Conservation (phyloP, 352 stramenopile genomes). For the Phytophthora citricola region DNA sequence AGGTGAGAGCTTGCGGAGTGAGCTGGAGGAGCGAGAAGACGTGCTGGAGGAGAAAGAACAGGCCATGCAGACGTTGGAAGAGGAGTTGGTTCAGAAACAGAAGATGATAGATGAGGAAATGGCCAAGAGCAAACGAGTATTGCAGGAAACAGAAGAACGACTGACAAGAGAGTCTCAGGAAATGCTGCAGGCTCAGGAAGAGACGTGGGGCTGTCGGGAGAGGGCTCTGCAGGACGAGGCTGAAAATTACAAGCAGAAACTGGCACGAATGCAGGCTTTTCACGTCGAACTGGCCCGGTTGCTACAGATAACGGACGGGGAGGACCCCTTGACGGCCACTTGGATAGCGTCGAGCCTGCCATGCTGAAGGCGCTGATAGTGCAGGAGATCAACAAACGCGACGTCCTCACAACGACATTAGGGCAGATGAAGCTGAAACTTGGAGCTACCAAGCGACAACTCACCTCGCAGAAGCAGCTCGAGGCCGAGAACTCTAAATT, state of each 20-base stretch:
- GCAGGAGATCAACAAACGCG: constrained; percentile 41
- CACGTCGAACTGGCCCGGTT: constrained; percentile 50
- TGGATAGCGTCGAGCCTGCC: constrained; percentile 22
- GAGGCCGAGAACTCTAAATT: constrained; percentile 59
- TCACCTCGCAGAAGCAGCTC: constrained; percentile 45
- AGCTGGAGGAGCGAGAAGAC: constrained; percentile 32
- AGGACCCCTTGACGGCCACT: constrained; percentile 5
- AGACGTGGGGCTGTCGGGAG: constrained; percentile 38
- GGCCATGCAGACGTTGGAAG: constrained; percentile 27
- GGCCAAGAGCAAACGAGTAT: constrained; percentile 30
- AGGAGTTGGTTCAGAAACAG: constrained; percentile 36
- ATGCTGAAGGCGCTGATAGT: constrained; percentile 50
- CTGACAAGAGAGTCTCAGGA: constrained; percentile 33
- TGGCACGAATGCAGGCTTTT: constrained; percentile 34
- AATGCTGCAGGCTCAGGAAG: constrained; percentile 42
- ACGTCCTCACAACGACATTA: constrained; percentile 29
- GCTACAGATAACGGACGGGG: constrained; percentile 25
- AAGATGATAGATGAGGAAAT: constrained; percentile 38
- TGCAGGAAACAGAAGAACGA: constrained; percentile 28
- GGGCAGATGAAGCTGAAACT: constrained; percentile 40
- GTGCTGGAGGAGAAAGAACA: constrained; percentile 23
- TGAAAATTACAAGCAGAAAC: constrained; percentile 19
- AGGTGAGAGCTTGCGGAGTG: constrained; percentile 37
- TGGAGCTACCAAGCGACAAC: constrained; percentile 45
- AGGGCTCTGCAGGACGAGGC: constrained; percentile 24